Base-by-base conservation (phyloP, 768 basidiomycete genomes). In the Tubosaeta sp. region DNA sequence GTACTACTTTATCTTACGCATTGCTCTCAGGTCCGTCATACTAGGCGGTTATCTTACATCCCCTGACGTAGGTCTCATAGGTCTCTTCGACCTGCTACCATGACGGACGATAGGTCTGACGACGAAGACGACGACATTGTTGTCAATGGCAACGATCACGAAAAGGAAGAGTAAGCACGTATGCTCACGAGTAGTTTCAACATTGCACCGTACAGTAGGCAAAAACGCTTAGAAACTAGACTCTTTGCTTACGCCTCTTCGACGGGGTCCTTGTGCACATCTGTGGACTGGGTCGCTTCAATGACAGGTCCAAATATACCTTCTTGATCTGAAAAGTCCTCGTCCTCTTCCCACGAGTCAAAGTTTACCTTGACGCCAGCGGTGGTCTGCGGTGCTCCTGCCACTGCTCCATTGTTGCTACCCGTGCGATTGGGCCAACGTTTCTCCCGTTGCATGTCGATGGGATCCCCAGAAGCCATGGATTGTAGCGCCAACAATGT, bases 1-100 rank as follows among this genome's bases (percentile, higher is more conserved):
- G 95, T 95, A 90, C 68, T 83, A 76, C 71, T 75, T 93, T 26
- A 93, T 97, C 67, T 69, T 80, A 66, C 83, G 91, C 49, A 86
- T 95, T 47, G 74, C 87, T 14, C 68, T 78, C 45, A 78, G 88
- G 91, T 92, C 56, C 41, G 84, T 73, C 41, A 12, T 31, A 1
- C 19, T 22, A 29, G n/a, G 14, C 27, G 25, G 2, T 12, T 16
- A 14, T 51, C 26, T 5, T 39, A 31, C 54, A 17, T n/a, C 35
- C 39, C 38, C 50, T 63, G 29, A 67, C 43, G 5, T 31, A 46
- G 14, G 48, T 2, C 12, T 39, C 12, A 14, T 53, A 91, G 89
- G 43, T 83, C 83, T 6, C 33, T 90, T 26, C 69, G 67, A 4
- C 74, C 74, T 7, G 59, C 59, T 32, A 64, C 70, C 29, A 71